A percentile compares a stretch with the other conserved stretches of the same genome.
Conservation (phyloP, 2,329 filamentous ascomycete species). For the Aspergillus intermedius region DNA sequence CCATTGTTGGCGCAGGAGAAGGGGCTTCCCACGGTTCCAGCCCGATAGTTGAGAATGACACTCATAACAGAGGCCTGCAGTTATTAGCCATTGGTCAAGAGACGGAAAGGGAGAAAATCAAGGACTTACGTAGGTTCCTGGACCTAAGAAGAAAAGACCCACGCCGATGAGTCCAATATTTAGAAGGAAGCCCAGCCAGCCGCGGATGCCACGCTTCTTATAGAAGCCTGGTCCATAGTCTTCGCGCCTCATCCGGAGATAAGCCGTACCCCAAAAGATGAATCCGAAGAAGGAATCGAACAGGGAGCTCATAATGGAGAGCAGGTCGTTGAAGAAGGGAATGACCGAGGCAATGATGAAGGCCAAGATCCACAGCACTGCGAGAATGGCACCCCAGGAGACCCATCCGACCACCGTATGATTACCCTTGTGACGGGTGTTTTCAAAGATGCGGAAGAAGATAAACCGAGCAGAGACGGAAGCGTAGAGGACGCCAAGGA, state of each 20-base stretch:
- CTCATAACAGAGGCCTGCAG: conserved; percentile 37
- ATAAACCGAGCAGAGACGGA: conserved; percentile 85
- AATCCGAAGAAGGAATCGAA: conserved; percentile 80
- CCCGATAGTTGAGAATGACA: conserved; percentile 60
- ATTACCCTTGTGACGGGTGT: conserved; percentile 68
- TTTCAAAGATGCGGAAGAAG: conserved; percentile 82
- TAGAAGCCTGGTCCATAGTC: conserved; percentile 38
- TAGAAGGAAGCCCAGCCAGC: conserved; percentile 43
- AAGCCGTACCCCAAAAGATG: conserved; percentile 65
- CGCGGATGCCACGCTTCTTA: conserved; percentile 35
- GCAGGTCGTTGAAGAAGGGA: conserved; percentile 76
- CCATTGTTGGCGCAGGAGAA: conserved; percentile 62
- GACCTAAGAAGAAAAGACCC: conserved; percentile 74
- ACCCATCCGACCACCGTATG: conserved; percentile 79
- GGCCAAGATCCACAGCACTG: conserved; percentile 64
- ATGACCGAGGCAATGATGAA: conserved; percentile 92
- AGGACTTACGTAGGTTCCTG: conserved; percentile 64
- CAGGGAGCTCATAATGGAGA: conserved; percentile 57
- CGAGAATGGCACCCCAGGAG: conserved; percentile 68
- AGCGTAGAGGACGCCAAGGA: conserved; percentile 83
- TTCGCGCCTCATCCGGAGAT: conserved; percentile 38
- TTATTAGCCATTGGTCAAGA: conserved; percentile 34
- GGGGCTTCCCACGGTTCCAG: conserved; percentile 59
- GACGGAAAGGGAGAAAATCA: conserved; percentile 1
- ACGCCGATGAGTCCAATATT: conserved; percentile 68